Evolutionary conservation across 306 rosid genomes (phyloP).

Genomic region (Delonix regia): DNA sequence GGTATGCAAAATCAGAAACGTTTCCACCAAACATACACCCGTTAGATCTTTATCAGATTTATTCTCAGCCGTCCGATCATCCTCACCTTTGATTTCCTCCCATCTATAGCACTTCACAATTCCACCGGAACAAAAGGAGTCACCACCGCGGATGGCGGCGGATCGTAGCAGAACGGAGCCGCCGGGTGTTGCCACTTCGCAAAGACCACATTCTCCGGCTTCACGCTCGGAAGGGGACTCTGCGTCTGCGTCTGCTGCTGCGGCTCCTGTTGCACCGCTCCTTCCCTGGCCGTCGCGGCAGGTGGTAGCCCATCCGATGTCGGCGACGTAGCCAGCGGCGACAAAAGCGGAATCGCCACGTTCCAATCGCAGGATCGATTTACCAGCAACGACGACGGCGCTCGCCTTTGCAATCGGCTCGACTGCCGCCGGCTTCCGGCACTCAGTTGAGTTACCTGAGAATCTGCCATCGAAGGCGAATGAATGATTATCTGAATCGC

Average conservation of each 20-base stretch:
- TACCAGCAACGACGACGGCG: slow-evolving; percentile 74
- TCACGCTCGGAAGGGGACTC: slow-evolving; percentile 36
- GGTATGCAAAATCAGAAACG: slow-evolving; percentile 5
- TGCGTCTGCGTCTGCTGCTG: slow-evolving; percentile 25
- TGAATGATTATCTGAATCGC: neutral
- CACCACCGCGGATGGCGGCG: slow-evolving; percentile 41
- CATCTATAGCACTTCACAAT: neutral
- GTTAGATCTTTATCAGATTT: slow-evolving; percentile 26
- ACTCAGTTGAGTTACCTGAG: slow-evolving; percentile 34
- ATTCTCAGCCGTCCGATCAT: neutral
- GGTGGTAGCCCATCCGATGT: slow-evolving; percentile 38
- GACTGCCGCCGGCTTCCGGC: slow-evolving; percentile 43
- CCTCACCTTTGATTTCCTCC: neutral
- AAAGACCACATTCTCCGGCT: slow-evolving; percentile 51
- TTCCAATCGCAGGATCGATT: slow-evolving; percentile 69
- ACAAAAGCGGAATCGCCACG: slow-evolving; percentile 81
- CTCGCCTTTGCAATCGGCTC: slow-evolving; percentile 76
- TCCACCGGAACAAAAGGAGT: slow-evolving; percentile 57
- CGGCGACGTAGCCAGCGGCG: slow-evolving; percentile 76
- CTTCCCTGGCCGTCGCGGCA: slow-evolving; percentile 37
- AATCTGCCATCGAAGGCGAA: slow-evolving; percentile 57
- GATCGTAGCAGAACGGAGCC: slow-evolving; percentile 70
- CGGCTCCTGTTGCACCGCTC: slow-evolving; percentile 25
- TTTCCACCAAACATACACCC: slow-evolving; percentile 22
- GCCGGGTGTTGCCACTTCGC: slow-evolving; percentile 98